A percentile compares a stretch with the other conserved stretches of the same genome.
Evolutionary conservation across 805 yeast species (phyloP).

Genomic region (Starmerella scarabaei): DNA sequence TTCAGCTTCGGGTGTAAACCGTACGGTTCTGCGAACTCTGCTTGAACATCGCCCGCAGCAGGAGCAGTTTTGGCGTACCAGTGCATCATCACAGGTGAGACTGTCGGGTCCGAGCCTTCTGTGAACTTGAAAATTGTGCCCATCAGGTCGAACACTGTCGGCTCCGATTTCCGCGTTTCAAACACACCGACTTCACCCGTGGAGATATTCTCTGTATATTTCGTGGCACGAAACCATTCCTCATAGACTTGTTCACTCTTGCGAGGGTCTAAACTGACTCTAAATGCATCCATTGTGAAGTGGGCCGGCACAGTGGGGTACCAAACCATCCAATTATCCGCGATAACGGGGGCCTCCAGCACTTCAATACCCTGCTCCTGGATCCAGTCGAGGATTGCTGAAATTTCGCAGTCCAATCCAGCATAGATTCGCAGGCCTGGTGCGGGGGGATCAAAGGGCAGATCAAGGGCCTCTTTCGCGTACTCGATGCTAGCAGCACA

Average conservation of each 20-base stretch:
- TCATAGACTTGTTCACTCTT: constrained; percentile 20
- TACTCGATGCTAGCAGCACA: constrained; percentile 3
- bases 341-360: constrained; percentile 1
- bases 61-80: constrained; percentile 12
- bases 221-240: constrained; percentile 15
- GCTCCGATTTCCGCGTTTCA: neutral
- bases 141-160: constrained; percentile 3
- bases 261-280: constrained; percentile 4
- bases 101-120: constrained; percentile 4
- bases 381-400: constrained; percentile 6
- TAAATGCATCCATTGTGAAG: constrained; percentile 3
- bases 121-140: constrained; percentile 13
- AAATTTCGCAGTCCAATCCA: constrained; percentile 17
- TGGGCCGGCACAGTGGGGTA: neutral
- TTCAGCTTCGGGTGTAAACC: constrained; percentile 22
- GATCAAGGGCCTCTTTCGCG: constrained; percentile 8
- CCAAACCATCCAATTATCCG: constrained; percentile 5
- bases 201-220: constrained; percentile 3
- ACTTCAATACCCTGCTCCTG: neutral
- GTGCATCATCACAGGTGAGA: constrained; percentile 17
- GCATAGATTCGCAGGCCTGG: constrained; percentile 23
- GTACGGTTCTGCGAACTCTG: constrained; percentile 13
- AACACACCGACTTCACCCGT: constrained; percentile 18
- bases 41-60: neutral
- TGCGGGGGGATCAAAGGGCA: constrained; percentile 21